Percentiles rank a stretch among this genome's conserved stretches.
Conservation (phyloP, 768 basidiomycete genomes). For the Fomitopsis serialis region DNA sequence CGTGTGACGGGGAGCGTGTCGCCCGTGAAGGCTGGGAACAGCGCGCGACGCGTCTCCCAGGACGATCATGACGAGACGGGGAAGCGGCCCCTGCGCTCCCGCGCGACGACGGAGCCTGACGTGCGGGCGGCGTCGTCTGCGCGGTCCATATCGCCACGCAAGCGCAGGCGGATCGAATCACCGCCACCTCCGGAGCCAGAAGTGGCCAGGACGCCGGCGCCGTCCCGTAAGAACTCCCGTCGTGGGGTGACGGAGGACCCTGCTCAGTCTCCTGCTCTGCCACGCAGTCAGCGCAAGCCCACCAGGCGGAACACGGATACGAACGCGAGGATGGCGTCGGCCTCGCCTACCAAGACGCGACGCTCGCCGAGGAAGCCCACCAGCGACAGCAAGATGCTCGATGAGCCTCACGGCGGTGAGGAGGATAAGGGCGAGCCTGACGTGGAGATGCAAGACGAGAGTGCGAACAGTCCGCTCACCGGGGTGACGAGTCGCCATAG, state of each 20-base stretch:
- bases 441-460: constrained; percentile 46
- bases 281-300: neutral
- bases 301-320: neutral
- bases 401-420: neutral
- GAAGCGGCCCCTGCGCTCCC: constrained; percentile 24
- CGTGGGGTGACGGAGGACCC: neutral
- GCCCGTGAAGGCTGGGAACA: neutral
- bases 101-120: constrained; percentile 21
- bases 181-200: constrained; percentile 10
- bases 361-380: neutral
- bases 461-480: constrained; percentile 45
- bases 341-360: neutral
- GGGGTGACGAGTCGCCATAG: constrained; percentile 46
- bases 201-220: constrained; percentile 9
- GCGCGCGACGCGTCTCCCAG: constrained; percentile 1
- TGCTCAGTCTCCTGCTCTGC: neutral
- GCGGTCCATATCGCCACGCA: constrained; percentile 17
- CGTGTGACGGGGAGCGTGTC: neutral
- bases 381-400: neutral
- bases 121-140: constrained; percentile 6
- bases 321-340: neutral
- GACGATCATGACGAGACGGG: constrained; percentile 6
- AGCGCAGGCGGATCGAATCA: constrained; percentile 27
- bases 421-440: constrained; percentile 1
- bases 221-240: neutral